A percentile compares a stretch with the other conserved stretches of the same genome.
phyloP scores from a whole-genome alignment of 257 asterid genomes.

The Ballota nigra region DNA sequence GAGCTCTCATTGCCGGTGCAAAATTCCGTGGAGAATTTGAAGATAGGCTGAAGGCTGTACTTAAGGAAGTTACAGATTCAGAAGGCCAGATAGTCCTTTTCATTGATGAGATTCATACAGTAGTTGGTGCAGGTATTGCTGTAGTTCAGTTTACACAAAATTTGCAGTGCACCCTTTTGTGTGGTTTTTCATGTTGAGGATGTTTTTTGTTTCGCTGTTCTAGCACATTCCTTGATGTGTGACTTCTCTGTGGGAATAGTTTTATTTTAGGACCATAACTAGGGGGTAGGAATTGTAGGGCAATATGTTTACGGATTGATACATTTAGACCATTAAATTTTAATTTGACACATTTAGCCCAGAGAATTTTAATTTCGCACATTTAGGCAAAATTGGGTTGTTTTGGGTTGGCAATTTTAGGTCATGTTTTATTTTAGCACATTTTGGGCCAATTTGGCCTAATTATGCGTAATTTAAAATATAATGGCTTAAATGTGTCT shows the following conservation, averaged over 20 bases:
- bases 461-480: too few species aligned
- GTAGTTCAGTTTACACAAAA: too few species aligned
- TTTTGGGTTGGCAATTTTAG: too few species aligned
- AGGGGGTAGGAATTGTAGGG: too few species aligned
- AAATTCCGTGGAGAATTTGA: slow-evolving; percentile 97
- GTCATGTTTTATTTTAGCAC: too few species aligned
- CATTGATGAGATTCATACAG: slow-evolving; percentile 96
- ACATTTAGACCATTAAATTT: too few species aligned
- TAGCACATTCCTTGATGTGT: background rate
- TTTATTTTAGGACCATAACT: background rate
- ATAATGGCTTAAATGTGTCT: too few species aligned
- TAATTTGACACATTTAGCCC: too few species aligned
- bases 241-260: background rate
- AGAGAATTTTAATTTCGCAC: too few species aligned
- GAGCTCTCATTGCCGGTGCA: slow-evolving; percentile 96
- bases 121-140: slow-evolving; percentile 86
- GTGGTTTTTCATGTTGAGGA: background rate
- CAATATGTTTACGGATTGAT: too few species aligned
- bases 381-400: too few species aligned
- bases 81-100: slow-evolving; percentile 90
- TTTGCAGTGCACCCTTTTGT: background rate
- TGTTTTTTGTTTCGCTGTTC: background rate
- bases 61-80: slow-evolving; percentile 92
- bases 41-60: slow-evolving; percentile 92
- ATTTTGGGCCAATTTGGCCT: too few species aligned